Conservation (phyloP, 257 asterid species). For the Lantana camara region DNA sequence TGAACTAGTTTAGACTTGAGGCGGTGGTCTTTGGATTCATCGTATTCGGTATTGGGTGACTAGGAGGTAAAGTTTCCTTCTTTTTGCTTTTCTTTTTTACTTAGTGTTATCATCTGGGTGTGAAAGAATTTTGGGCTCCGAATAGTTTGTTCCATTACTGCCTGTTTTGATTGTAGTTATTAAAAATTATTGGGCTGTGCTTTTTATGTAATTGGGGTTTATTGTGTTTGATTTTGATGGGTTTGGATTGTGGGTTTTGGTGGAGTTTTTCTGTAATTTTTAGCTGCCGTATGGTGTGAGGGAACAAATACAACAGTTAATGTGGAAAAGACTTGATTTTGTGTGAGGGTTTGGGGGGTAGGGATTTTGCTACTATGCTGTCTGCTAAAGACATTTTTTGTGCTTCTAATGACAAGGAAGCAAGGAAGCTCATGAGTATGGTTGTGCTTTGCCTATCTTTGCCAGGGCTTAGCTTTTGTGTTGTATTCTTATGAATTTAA, state of each 20-base stretch:
- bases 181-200: not conserved
- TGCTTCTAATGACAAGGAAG: conserved; percentile 5
- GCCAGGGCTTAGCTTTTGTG: not conserved
- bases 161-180: not conserved
- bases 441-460: conserved; percentile 5
- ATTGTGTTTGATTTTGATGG: conserved; percentile 23
- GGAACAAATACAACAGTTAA: not conserved
- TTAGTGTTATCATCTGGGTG: conserved; percentile 24
- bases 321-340: not conserved
- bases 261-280: conserved; percentile 4
- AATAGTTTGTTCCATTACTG: not conserved
- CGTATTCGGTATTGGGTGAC: conserved; percentile 12
- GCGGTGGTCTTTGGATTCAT: conserved; percentile 30
- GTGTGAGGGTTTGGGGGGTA: conserved; percentile 3
- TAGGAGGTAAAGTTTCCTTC: conserved; percentile 25
- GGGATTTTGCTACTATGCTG: conserved; percentile 10
- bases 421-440: not conserved
- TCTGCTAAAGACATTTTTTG: conserved; percentile 8
- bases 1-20: conserved; percentile 22
- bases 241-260: conserved; percentile 20
- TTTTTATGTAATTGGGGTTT: not conserved
- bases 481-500: not conserved
- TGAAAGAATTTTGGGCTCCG: not conserved
- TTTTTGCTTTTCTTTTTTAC: not conserved
- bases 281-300: conserved; percentile 17